Evolutionary conservation across 2,329 filamentous ascomycete genomes (phyloP), one percentile per base, ranked within the genome.

Genomic region (Fusarium brevicatenulatum): DNA sequence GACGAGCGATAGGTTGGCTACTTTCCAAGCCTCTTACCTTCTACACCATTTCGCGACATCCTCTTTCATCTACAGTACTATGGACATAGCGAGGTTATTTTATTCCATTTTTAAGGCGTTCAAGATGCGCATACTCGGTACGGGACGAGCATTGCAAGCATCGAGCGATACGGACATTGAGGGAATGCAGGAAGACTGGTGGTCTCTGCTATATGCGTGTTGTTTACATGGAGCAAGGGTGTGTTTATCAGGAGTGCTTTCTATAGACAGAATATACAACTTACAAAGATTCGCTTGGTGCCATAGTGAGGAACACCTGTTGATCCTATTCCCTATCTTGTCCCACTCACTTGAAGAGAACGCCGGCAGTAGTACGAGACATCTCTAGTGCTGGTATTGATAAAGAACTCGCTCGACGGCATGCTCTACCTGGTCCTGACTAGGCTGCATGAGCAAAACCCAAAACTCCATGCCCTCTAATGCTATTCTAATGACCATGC

Each of bases 51-150:
- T 58, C 36, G 55, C 44, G 54, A 19, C 43, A 47, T 59, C 63
- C 54, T 77, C 67, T 77, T 72, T 71, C 54, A 59, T 66, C 37
- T 70, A 37, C 52, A 53, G 56, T 59, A 68, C 66, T 56, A 53
- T 54, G 32, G 68, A 73, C 75, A 76, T 78, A 78, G 76, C 76
- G 73, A 64, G 64, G 73, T 75, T 57, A 57, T 66, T 66, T 66
- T 70, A 58, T 55, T 60, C 68, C 18, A 58, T 25, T 52, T 67
- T 67, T 30, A 56, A 42, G 76, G 76, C 76, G 76, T 78, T 76
- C 57, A 39, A 55, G 54, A 68, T 62, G 50, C 50, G 66, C 59
- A 57, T 65, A 66, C 70, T 57, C 64, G 44, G 52, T 61, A 52
- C 59, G 68, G 62, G 68, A 65, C 56, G 57, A 70, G 55, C 49